Percentiles rank a stretch among this genome's conserved stretches.
Evolutionary conservation across 331 rosid species (phyloP).

Genomic region (Malus hybrid): DNA sequence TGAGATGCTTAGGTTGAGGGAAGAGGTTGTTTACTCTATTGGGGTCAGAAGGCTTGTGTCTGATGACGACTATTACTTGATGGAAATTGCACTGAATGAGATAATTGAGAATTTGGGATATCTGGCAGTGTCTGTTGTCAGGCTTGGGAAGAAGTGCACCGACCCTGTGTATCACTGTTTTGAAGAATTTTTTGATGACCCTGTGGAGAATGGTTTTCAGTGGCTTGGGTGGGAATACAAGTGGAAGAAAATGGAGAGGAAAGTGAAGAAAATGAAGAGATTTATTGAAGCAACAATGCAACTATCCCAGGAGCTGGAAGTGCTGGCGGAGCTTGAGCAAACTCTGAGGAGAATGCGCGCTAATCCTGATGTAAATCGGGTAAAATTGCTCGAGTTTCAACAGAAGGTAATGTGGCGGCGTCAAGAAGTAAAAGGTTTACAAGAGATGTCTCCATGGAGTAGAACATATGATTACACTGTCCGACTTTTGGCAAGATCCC

Average conservation of each 20-base stretch:
- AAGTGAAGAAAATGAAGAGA: constrained; percentile 75
- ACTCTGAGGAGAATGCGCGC: constrained; percentile 61
- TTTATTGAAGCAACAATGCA: constrained; percentile 47
- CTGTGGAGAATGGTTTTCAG: constrained; percentile 36
- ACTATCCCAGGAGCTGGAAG: constrained; percentile 60
- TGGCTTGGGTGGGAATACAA: constrained; percentile 76
- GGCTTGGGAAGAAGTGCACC: constrained; percentile 58
- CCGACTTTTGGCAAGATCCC: constrained; percentile 68
- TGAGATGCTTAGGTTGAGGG: constrained; percentile 43
- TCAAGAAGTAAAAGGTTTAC: constrained; percentile 64
- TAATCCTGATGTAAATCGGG: constrained; percentile 26
- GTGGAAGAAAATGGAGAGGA: constrained; percentile 77
- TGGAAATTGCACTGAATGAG: constrained; percentile 72
- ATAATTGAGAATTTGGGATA: constrained; percentile 50
- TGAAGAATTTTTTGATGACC: constrained; percentile 57
- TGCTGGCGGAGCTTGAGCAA: constrained; percentile 73
- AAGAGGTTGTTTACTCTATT: constrained; percentile 41
- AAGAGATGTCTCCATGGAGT: constrained; percentile 74
- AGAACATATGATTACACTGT: constrained; percentile 59
- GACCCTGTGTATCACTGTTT: constrained; percentile 62
- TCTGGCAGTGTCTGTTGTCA: constrained; percentile 50
- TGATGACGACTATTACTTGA: constrained; percentile 43
- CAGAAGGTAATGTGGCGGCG: constrained; percentile 61
- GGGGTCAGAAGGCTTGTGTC: constrained; percentile 66
- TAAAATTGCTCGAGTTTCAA: constrained; percentile 53